Conservation (phyloP, 768 basidiomycete species). For the Cystofilobasidium ferigula region DNA sequence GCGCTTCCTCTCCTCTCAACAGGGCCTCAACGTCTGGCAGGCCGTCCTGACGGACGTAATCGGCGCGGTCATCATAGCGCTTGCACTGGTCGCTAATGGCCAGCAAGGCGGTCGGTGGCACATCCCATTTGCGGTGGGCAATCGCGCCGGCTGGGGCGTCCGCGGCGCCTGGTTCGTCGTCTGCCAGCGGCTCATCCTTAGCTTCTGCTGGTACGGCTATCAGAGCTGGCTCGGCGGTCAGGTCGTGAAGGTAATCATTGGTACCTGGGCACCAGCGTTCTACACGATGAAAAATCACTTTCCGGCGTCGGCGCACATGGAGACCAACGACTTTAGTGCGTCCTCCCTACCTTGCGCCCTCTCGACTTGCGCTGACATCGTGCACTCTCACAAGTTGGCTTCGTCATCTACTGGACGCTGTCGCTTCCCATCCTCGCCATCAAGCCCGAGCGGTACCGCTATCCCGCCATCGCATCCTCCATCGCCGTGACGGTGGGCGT, state of each 20-base stretch:
- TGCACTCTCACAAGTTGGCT: too few relatives aligned
- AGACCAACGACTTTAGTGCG: conserved; percentile 31
- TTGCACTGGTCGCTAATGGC: conserved; percentile 21
- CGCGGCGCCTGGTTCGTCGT: conserved; percentile 28
- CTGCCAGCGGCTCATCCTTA: conserved; percentile 30
- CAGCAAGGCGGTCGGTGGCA: conserved; percentile 31
- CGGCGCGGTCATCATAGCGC: not conserved
- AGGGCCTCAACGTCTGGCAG: conserved; percentile 28
- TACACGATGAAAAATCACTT: conserved; percentile 32
- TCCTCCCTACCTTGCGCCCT: too few relatives aligned
- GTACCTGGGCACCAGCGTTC: conserved; percentile 27
- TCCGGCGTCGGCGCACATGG: conserved; percentile 28
- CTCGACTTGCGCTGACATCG: too few relatives aligned
- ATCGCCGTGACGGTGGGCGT: conserved; percentile 27
- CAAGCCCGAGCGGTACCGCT: conserved; percentile 32
- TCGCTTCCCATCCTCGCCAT: conserved; percentile 30
- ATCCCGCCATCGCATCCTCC: conserved; percentile 29
- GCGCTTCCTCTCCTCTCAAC: not conserved
- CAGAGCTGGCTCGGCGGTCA: conserved; percentile 32
- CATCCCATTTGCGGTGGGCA: conserved; percentile 34
- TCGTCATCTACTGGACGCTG: conserved; percentile 30
- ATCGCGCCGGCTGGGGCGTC: conserved; percentile 27
- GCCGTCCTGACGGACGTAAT: conserved; percentile 30
- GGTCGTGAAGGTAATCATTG: conserved; percentile 30
- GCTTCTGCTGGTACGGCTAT: conserved; percentile 27